Evolutionary conservation across 306 rosid genomes (phyloP), one percentile per base, ranked within the genome.

Genomic region (Cyamopsis tetragonoloba): DNA sequence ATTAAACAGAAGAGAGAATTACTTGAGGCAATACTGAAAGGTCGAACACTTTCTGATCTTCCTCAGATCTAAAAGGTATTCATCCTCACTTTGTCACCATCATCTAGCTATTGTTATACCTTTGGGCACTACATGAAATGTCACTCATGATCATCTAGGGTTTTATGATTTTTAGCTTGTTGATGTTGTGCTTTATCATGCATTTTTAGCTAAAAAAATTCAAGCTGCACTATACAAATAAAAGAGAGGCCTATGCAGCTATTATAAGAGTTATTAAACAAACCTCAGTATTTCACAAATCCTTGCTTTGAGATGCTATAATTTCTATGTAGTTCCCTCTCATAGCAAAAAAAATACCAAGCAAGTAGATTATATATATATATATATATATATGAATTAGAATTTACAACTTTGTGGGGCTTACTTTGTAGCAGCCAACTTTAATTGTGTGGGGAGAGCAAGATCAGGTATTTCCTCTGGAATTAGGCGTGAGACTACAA

Each of bases 401-500:
- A 27, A 15, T 71, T 71, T 3, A 54, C 38, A 66, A 32, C 2
- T 23, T 53, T 53, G 47, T 66, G 19, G 68, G n/a, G 3, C 68
- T 51, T 49, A 43, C 8, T 26, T 35, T 72, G 61, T 28, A 69
- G 64, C 87, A 84, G 86, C 62, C 78, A 0, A 82, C 89, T 50
- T 62, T 84, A 62, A 58, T 84, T 53, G 1, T 87, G 32, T 87
- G 93, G 93, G 93, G 93, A 61, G 89, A 87, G 28, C 69, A 75
- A 71, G 93, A 82, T 78, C 86, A 84, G 65, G 41, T 87, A 70
- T 87, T 87, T 62, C 93, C 87, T 53, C 22, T 84, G 70, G 93
- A 84, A 72, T 73, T 87, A 23, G 93, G 81, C 41, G n/a, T 56
- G 66, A 84, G 89, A 80, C 78, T 87, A 63, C 56, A 73, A 56